Conservation (phyloP, 345 rosid genomes). For the Citrus trifoliata region DNA sequence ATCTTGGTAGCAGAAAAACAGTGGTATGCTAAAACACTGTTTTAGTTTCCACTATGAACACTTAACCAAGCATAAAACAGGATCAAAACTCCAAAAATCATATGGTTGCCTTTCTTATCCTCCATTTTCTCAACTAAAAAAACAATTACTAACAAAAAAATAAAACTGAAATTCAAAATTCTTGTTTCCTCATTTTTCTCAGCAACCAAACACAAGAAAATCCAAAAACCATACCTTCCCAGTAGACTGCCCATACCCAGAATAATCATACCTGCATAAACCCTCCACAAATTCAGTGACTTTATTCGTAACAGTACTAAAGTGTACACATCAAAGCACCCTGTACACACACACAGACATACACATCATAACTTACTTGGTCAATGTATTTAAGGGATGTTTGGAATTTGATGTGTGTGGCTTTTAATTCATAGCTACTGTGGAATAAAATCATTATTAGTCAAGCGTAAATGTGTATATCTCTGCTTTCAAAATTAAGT, state of each 20-base stretch:
- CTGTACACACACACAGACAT: not conserved
- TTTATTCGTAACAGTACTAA: not conserved
- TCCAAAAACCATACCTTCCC: conserved; percentile 60
- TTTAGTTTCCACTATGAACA: not conserved
- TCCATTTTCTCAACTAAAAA: not conserved
- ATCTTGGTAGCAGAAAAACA: not conserved
- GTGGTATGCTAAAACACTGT: not conserved
- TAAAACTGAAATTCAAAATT: not conserved
- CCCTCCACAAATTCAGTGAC: not conserved
- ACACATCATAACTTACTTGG: not conserved
- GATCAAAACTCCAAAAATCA: not conserved
- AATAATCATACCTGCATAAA: conserved; percentile 79
- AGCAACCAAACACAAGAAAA: conserved; percentile 1
- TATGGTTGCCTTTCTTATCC: not conserved
- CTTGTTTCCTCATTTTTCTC: not conserved
- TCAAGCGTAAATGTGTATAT: not conserved
- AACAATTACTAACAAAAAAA: not conserved
- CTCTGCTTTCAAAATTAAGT: not conserved
- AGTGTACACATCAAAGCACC: not conserved
- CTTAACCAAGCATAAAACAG: not conserved
- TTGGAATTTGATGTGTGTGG: not conserved
- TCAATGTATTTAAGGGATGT: not conserved
- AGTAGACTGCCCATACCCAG: conserved; percentile 83
- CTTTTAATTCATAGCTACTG: not conserved
- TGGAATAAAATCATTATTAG: not conserved